Percentiles rank a stretch among this genome's conserved stretches.
phyloP scores from a whole-genome alignment of 2,329 filamentous ascomycete species.

The Ceratocystis diversiconidia region DNA sequence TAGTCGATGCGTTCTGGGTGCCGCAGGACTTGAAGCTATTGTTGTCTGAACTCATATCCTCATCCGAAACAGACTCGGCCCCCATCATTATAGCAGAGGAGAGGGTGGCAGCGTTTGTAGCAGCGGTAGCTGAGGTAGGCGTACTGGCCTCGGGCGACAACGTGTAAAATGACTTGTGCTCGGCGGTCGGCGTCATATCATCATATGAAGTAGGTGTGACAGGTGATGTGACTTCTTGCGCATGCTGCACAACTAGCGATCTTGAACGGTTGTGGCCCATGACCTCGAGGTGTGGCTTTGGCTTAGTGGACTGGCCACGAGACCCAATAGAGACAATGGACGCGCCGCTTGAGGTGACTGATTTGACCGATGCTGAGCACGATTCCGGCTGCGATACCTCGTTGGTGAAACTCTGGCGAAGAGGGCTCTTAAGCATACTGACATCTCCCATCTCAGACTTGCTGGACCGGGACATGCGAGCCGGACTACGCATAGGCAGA shows the following conservation, averaged over 20 bases:
- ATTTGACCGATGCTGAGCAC: not conserved
- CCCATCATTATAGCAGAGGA: slow-evolving; percentile 1
- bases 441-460: slow-evolving; percentile 49
- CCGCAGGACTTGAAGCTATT: slow-evolving; percentile 17
- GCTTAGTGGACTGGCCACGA: slow-evolving; percentile 8
- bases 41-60: slow-evolving; percentile 12
- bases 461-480: slow-evolving; percentile 40
- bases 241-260: slow-evolving; percentile 12
- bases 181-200: slow-evolving; percentile 11
- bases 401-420: slow-evolving; percentile 33
- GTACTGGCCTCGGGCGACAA: slow-evolving; percentile 11
- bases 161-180: slow-evolving; percentile 7
- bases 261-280: not conserved
- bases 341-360: slow-evolving; percentile 9
- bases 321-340: slow-evolving; percentile 14
- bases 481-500: slow-evolving; percentile 63
- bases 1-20: slow-evolving; percentile 16
- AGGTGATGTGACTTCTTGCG: slow-evolving; percentile 9
- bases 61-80: slow-evolving; percentile 9
- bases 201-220: slow-evolving; percentile 9
- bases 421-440: slow-evolving; percentile 34
- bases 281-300: slow-evolving; percentile 1
- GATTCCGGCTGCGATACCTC: slow-evolving; percentile 7
- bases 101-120: not conserved
- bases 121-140: not conserved